These are phyloP conservation scores for Musa troglodytarum DNA, from an alignment of 176 grass and related monocot genomes.

Conservation along the genomic window DNA sequence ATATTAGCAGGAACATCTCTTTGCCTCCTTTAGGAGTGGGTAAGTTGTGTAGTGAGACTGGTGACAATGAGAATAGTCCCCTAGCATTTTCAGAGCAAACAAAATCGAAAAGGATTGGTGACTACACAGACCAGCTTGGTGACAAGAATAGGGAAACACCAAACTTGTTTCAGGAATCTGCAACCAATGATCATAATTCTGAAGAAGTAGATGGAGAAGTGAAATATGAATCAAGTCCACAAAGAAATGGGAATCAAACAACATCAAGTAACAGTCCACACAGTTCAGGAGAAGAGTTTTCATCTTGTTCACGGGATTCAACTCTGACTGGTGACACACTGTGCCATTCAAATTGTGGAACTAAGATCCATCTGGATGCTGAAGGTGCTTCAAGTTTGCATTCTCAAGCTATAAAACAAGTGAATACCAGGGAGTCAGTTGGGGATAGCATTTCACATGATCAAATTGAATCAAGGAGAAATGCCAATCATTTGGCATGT, in stretches of 20 bases:
- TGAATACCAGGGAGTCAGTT: neutral
- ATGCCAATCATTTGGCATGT: neutral
- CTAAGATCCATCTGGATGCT: neutral
- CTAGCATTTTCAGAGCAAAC: slow-evolving; percentile 4
- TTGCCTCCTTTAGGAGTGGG: slow-evolving; percentile 40
- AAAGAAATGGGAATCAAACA: neutral
- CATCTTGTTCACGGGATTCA: slow-evolving; percentile 13
- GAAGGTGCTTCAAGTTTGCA: neutral
- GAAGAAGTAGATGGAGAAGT: slow-evolving; percentile 17
- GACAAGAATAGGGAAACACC: slow-evolving; percentile 19
- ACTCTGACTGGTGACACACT: neutral
- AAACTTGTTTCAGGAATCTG: neutral
- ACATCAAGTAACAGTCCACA: neutral
- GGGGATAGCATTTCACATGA: slow-evolving; percentile 2
- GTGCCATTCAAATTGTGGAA: slow-evolving; percentile 6
- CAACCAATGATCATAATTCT: slow-evolving; percentile 2
- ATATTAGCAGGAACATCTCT: slow-evolving; percentile 47
- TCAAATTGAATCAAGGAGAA: slow-evolving; percentile 21
- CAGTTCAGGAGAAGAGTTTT: slow-evolving; percentile 23
- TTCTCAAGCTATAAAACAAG: neutral
- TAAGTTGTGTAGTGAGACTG: slow-evolving; percentile 31
- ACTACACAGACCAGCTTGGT: slow-evolving; percentile 11
- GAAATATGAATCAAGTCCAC: slow-evolving; percentile 14
- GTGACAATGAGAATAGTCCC: slow-evolving; percentile 24
- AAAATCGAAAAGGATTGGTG: slow-evolving; percentile 26